These are phyloP conservation scores for Ogataea pini DNA, from an alignment of 805 yeast species.

Conservation along the genomic window DNA sequence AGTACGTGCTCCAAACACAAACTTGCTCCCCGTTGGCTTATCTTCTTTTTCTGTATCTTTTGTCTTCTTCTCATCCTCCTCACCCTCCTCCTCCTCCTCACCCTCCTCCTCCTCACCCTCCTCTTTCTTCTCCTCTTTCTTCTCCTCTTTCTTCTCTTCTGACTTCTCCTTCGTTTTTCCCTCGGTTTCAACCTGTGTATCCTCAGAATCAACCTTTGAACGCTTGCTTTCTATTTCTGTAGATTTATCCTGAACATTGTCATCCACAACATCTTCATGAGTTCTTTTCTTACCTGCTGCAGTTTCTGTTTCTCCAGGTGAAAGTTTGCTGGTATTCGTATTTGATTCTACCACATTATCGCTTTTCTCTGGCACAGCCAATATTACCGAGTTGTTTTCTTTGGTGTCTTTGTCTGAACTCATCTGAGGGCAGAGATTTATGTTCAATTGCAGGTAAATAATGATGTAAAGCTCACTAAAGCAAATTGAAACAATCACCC, in stretches of 20 bases:
- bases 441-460: background rate
- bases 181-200: no score
- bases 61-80: constrained; percentile 7
- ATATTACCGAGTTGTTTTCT: background rate
- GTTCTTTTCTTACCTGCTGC: constrained; percentile 17
- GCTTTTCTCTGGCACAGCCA: background rate
- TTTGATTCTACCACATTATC: background rate
- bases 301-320: constrained; percentile 12
- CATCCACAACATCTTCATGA: constrained; percentile 8
- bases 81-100: constrained; percentile 7
- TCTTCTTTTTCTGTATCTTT: constrained; percentile 2
- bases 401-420: background rate
- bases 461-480: background rate
- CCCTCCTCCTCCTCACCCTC: no score
- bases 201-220: background rate
- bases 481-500: background rate
- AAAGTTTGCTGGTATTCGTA: background rate
- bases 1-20: constrained; percentile 57
- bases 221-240: constrained; percentile 8
- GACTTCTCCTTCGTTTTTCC: no score
- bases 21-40: constrained; percentile 29
- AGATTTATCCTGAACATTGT: background rate
- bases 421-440: background rate
- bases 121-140: no score
- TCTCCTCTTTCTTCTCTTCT: no score